These are phyloP conservation scores for Saccharomycopsis microspora DNA, from an alignment of 805 yeast genomes.

Conservation along the genomic window DNA sequence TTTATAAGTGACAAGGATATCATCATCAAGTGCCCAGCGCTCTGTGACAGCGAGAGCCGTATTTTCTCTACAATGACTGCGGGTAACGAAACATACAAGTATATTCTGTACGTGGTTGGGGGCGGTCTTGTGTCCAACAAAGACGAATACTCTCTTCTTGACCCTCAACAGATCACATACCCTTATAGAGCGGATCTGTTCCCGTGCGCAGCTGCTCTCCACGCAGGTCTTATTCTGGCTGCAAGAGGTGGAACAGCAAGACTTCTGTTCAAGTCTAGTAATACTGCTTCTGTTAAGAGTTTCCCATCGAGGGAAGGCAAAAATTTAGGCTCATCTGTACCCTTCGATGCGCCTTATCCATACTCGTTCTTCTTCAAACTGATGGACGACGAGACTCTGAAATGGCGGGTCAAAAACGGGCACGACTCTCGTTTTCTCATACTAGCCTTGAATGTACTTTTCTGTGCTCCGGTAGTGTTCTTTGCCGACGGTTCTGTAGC, in stretches of 20 bases:
- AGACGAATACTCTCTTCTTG: constrained; percentile 5
- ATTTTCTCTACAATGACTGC: constrained; percentile 65
- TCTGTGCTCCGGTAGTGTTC: constrained; percentile 54
- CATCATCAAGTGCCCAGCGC: constrained; percentile 72
- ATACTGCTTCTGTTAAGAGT: constrained; percentile 18
- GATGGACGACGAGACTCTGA: constrained; percentile 14
- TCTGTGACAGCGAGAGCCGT: constrained; percentile 72
- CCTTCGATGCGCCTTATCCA: constrained; percentile 65
- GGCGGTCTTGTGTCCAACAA: constrained; percentile 40
- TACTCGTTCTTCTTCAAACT: constrained; percentile 51
- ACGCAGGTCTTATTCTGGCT: constrained; percentile 71
- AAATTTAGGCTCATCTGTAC: constrained; percentile 28
- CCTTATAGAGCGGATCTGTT: constrained; percentile 85
- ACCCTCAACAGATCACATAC: constrained; percentile 27
- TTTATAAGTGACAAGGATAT: constrained; percentile 24
- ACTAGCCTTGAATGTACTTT: constrained; percentile 42
- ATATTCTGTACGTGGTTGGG: constrained; percentile 65
- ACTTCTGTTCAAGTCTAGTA: constrained; percentile 44
- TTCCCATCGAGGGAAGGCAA: constrained; percentile 42
- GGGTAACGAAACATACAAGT: constrained; percentile 57
- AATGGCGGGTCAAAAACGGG: constrained; percentile 37
- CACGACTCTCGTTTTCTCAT: constrained; percentile 56
- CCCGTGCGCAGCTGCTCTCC: constrained; percentile 84
- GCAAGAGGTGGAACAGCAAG: constrained; percentile 70
- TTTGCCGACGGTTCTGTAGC: constrained; percentile 34